Evolutionary conservation across 306 rosid species (phyloP), one percentile per base, ranked within the genome.

Genomic region (Ziziphus jujuba): DNA sequence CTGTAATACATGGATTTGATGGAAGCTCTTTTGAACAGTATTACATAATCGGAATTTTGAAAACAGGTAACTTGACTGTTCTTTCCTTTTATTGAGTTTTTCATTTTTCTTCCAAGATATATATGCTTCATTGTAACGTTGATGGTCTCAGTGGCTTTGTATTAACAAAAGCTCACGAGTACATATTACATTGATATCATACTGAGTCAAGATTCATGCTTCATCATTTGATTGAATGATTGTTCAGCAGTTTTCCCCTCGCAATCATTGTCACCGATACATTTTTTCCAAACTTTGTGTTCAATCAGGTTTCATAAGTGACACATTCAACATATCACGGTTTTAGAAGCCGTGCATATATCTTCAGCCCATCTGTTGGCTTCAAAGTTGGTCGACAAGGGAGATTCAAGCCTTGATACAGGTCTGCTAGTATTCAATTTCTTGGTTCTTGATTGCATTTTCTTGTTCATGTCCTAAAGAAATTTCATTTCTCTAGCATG

Each of bases 141-240:
- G 40, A 56, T 82, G 74, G 9, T 7, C 44, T 25, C 20, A 71
- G 82, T 89, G 90, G 97, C 81, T 90, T 90, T 81, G 49, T 75
- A 72, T 80, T 87, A 58, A 79, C 98, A 38, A 86, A 74, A 74
- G 87, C 78, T 0, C 98, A 87, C 75, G 84, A 85, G 77, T 90
- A 74, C 67, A 87, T 97, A 75, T 88, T 90, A 66, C 97, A 90
- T 60, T 87, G 95, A 77, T 90, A 90, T 74, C 90, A 93, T 79
- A 88, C 89, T 21, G 91, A 90, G 65, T 86, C 85, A 88, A 97
- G 98, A n/a, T n/a, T n/a, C n/a, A n/a, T n/a, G n/a, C n/a, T 93
- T 6, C 63, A 55, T 60, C 16, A 7, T 66, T 74, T 13, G 16
- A 67, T 73, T 66, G 35, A 52, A 63, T 50, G 28, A 40, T 74